These are phyloP conservation scores for Mrakia gelida DNA, from an alignment of 768 basidiomycete genomes.

Conservation along the genomic window DNA sequence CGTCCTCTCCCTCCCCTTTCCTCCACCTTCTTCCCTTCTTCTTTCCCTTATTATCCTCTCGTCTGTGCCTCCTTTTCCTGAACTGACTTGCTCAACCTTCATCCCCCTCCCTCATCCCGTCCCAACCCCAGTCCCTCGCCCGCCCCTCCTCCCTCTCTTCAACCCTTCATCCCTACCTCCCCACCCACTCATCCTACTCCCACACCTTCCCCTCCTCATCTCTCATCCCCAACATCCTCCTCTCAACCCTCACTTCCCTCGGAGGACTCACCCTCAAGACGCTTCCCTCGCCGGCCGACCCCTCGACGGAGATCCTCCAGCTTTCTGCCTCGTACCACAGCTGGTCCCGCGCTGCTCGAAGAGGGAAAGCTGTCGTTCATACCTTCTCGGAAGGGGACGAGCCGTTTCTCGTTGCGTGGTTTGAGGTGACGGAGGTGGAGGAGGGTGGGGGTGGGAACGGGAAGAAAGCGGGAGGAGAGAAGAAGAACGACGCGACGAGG, in stretches of 20 bases:
- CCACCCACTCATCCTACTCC: neutral
- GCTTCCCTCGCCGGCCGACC: neutral
- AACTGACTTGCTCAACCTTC: slow-evolving; percentile 46
- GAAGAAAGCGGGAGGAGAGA: neutral
- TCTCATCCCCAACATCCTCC: neutral
- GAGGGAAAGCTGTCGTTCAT: neutral
- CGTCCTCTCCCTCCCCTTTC: neutral
- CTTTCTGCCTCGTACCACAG: neutral
- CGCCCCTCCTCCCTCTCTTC: slow-evolving; percentile 3
- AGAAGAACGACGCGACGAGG: neutral
- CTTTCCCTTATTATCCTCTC: slow-evolving; percentile 43
- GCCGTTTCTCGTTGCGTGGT: neutral
- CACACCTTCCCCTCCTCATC: neutral
- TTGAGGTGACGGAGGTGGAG: neutral
- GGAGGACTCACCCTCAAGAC: neutral
- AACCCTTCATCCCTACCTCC: neutral
- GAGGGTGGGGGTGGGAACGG: too few species aligned
- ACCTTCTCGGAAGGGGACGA: neutral
- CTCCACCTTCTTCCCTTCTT: slow-evolving; percentile 30
- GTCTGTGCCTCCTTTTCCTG: slow-evolving; percentile 38
- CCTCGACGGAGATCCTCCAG: neutral
- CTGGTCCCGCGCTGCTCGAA: neutral
- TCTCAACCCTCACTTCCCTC: neutral
- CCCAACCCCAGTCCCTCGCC: slow-evolving; percentile 43
- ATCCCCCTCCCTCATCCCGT: slow-evolving; percentile 41